Percentiles rank a stretch among this genome's conserved stretches.
Evolutionary conservation across 768 basidiomycete genomes (phyloP).

Genomic region (Boletus tomentosulus): DNA sequence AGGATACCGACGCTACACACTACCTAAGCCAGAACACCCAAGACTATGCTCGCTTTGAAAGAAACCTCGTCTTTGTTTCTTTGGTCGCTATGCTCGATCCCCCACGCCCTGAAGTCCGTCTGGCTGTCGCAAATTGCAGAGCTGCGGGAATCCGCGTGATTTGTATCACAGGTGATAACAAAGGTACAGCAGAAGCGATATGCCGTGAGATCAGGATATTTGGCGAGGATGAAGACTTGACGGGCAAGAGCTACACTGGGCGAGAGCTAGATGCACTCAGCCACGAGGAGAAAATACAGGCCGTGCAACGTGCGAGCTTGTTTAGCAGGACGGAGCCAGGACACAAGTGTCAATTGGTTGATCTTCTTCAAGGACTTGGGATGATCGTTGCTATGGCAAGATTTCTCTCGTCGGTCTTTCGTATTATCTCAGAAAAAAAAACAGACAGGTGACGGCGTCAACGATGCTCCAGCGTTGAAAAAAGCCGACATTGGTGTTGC

Average conservation of each 20-base stretch:
- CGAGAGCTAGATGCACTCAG: conserved; percentile 81
- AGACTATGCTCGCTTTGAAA: conserved; percentile 89
- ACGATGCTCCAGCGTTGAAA: conserved; percentile 95
- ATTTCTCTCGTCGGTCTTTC: conserved; percentile 5
- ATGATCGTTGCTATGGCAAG: conserved; percentile 93
- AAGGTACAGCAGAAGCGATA: conserved; percentile 95
- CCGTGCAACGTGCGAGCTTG: conserved; percentile 83
- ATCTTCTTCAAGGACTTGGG: conserved; percentile 86
- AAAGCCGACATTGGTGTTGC: conserved; percentile 98
- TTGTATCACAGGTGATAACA: conserved; percentile 98
- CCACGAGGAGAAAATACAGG: conserved; percentile 76
- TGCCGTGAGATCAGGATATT: conserved; percentile 96
- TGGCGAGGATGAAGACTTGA: conserved; percentile 76
- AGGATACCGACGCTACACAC: conserved; percentile 72
- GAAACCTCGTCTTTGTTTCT: conserved; percentile 88
- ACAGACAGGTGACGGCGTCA: conserved; percentile 95
- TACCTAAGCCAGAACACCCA: conserved; percentile 75
- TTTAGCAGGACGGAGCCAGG: conserved; percentile 93
- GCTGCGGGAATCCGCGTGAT: conserved; percentile 94
- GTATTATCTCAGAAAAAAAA: conserved; percentile 3
- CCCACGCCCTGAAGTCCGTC: conserved; percentile 87
- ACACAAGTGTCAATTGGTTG: conserved; percentile 93
- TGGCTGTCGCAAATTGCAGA: conserved; percentile 83
- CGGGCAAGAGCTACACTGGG: conserved; percentile 95
- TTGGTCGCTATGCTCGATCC: conserved; percentile 98